Percentiles rank a stretch among this genome's conserved stretches.
Evolutionary conservation across 2,329 filamentous ascomycete species (phyloP).

Genomic region (Ophiostoma pallidulum): DNA sequence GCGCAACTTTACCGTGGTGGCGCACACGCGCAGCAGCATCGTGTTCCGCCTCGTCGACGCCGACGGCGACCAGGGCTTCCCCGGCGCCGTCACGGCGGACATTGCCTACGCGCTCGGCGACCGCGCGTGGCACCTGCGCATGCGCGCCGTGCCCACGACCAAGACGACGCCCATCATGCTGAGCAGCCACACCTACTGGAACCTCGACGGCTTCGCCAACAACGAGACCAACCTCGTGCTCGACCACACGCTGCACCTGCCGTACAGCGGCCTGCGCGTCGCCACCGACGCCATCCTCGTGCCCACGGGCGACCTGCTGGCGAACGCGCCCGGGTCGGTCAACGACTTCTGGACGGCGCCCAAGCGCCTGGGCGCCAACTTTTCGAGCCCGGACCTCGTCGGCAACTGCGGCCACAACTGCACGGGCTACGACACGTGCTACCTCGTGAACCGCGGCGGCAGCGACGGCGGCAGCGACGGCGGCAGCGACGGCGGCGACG

Average conservation of each 20-base stretch:
- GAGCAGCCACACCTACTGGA: slow-evolving; percentile 68
- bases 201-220: slow-evolving; percentile 70
- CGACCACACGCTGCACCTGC: slow-evolving; percentile 65
- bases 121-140: slow-evolving; percentile 62
- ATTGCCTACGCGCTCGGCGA: slow-evolving; percentile 63
- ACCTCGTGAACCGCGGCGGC: slow-evolving; percentile 53
- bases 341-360: slow-evolving; percentile 77
- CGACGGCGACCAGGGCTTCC: slow-evolving; percentile 67
- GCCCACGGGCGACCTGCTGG: slow-evolving; percentile 65
- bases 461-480: no score
- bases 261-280: slow-evolving; percentile 61
- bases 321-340: slow-evolving; percentile 56
- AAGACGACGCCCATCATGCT: slow-evolving; percentile 79
- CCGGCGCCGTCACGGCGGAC: slow-evolving; percentile 64
- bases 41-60: slow-evolving; percentile 67
- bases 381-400: slow-evolving; percentile 48
- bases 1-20: slow-evolving; percentile 67
- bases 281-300: slow-evolving; percentile 62
- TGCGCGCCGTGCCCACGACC: slow-evolving; percentile 60
- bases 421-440: slow-evolving; percentile 72
- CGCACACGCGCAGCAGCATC: slow-evolving; percentile 56
- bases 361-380: slow-evolving; percentile 67
- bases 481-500: slow-evolving; percentile 25
- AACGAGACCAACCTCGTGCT: slow-evolving; percentile 54
- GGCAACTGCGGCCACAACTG: slow-evolving; percentile 76